phyloP scores from a whole-genome alignment of 108 stramenopile genomes.

The Conticribra weissflogii region DNA sequence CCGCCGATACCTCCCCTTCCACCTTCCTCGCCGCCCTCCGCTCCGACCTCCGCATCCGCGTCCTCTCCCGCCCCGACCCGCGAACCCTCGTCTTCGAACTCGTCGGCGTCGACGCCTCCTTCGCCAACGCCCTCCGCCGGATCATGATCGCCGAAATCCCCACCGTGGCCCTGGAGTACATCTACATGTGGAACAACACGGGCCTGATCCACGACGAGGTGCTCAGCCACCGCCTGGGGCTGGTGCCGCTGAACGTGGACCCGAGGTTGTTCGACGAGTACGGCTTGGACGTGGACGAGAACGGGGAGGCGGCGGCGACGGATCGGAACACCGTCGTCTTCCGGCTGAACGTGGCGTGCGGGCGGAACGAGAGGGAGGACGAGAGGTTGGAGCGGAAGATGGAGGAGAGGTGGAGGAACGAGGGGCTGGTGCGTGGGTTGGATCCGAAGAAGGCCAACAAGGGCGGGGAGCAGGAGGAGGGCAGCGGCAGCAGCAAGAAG shows the following conservation, averaged over 20 bases:
- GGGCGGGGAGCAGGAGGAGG: slow-evolving; percentile 27
- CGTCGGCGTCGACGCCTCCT: slow-evolving; percentile 89
- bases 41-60: slow-evolving; percentile 49
- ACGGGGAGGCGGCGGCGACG: slow-evolving; percentile 49
- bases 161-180: slow-evolving; percentile 93
- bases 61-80: slow-evolving; percentile 63
- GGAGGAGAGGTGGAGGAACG: slow-evolving; percentile 34
- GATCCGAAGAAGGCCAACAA: slow-evolving; percentile 31
- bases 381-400: slow-evolving; percentile 27
- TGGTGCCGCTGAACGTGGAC: slow-evolving; percentile 89
- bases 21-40: slow-evolving; percentile 59
- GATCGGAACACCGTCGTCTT: slow-evolving; percentile 94
- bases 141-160: slow-evolving; percentile 93
- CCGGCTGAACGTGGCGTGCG: slow-evolving; percentile 75
- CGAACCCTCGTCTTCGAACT: slow-evolving; percentile 89
- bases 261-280: slow-evolving; percentile 74
- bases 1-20: slow-evolving; percentile 56
- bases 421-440: slow-evolving; percentile 33
- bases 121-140: slow-evolving; percentile 96
- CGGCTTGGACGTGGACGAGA: slow-evolving; percentile 66
- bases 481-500: slow-evolving; percentile 8
- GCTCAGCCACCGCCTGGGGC: slow-evolving; percentile 92
- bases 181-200: slow-evolving; percentile 94
- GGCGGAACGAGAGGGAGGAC: slow-evolving; percentile 41
- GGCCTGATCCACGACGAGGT: slow-evolving; percentile 94